Base-by-base conservation (phyloP, 1,284 basidiomycete genomes). In the Mycena citricolor region DNA sequence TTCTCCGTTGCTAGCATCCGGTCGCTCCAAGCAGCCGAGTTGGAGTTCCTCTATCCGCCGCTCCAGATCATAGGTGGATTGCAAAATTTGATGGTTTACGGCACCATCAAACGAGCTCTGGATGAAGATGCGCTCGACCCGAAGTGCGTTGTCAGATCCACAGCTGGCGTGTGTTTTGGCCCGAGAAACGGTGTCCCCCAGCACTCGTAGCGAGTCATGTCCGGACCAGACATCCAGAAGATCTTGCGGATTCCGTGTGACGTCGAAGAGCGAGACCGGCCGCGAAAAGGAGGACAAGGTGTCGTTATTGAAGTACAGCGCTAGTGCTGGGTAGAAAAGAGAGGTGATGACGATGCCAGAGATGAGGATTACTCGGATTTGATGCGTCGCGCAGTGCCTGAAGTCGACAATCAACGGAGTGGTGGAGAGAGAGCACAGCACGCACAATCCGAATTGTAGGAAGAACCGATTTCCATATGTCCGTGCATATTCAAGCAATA, bases 321-420 rank as follows among this genome's bases (percentile, higher is more conserved):
- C 83, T 35, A 97, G 77, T 8, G 92, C 90, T 4, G 93, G 93
- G 58, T 94, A 97, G 63, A 95, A 90, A 38, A 99, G 82, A 30
- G 90, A 93, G 34, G 94, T 95, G 69, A 99, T 97, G 59, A 98
- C 90, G 49, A 97, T 77, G 47, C 89, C 87, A 44, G 92, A 95
- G 48, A 97, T 86, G 51, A 99, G 78, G 57, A 99, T 86, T 25
- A 97, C 87, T 40, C 93, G 84, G 43, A 95, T 94, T 71, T 97
- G 91, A 62, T 92, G 89, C 5, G 85, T 89, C 50, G 89, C 87
- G 57, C 87, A 90, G 61, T 90, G 87, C 44, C 88, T 90, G 57
- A 44, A 42, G 48, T 30, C 44, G 41, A 45, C 17, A 7, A 47
- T 30, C 34, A 30, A 39, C 30, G 39, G 22, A 42, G 39, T 21